Percentiles rank a stretch among this genome's conserved stretches.
Evolutionary conservation across 1,284 basidiomycete species (phyloP).

Genomic region (Laetiporus sulphureus): DNA sequence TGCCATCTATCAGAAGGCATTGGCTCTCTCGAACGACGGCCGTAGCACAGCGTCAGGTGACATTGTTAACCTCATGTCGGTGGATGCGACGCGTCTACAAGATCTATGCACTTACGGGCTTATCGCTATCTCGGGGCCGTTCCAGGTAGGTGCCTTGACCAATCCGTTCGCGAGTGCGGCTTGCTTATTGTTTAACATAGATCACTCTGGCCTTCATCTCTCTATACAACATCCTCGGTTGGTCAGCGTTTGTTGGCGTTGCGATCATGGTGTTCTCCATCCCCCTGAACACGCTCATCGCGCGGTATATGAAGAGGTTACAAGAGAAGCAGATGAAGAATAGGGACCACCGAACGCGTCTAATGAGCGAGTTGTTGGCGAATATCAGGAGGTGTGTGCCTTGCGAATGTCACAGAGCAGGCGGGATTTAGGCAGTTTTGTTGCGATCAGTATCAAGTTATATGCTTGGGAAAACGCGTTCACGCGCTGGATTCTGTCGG

Average conservation of each 20-base stretch:
- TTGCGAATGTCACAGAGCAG: not conserved
- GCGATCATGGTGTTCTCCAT: conserved; percentile 83
- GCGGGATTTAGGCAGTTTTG: not conserved
- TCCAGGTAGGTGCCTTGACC: conserved; percentile 39
- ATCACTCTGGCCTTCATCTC: conserved; percentile 87
- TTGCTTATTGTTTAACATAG: conserved; percentile 28
- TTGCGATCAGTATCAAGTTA: conserved; percentile 57
- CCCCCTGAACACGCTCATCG: conserved; percentile 78
- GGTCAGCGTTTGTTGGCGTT: conserved; percentile 90
- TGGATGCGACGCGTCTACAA: conserved; percentile 80
- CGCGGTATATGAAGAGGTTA: conserved; percentile 70
- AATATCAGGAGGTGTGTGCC: conserved; percentile 77
- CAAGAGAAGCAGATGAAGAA: conserved; percentile 91
- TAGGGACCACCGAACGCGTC: conserved; percentile 66
- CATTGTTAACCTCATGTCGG: conserved; percentile 91
- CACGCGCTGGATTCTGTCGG: conserved; percentile 61
- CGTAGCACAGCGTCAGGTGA: conserved; percentile 80
- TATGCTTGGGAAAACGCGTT: conserved; percentile 91
- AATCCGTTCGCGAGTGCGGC: not conserved
- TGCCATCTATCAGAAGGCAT: conserved; percentile 81
- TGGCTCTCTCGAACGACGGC: conserved; percentile 83
- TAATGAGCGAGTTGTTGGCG: conserved; percentile 79
- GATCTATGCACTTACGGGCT: conserved; percentile 82
- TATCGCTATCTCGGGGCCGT: conserved; percentile 63
- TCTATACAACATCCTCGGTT: conserved; percentile 84